Evolutionary conservation across 441 rosid species (phyloP).

Genomic region (Aleurites moluccanus): DNA sequence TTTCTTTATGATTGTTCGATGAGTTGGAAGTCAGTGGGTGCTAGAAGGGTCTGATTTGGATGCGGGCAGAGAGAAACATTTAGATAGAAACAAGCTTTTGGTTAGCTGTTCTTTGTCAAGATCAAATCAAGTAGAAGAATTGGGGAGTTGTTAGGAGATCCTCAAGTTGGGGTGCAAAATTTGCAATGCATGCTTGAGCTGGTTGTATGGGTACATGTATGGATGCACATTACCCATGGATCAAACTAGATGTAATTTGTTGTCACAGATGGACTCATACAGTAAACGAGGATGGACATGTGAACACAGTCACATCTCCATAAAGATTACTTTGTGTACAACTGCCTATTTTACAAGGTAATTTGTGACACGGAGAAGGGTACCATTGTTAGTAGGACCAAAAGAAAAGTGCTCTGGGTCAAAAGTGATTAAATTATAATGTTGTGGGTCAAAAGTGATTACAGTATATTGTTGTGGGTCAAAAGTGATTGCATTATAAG

Average conservation of each 20-base stretch:
- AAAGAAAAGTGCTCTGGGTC: conserved; percentile 16
- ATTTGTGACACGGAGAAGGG: conserved; percentile 13
- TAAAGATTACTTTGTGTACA: conserved; percentile 11
- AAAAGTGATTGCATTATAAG: background rate
- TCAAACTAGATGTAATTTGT: background rate
- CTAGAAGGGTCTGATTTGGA: conserved; percentile 44
- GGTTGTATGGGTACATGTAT: conserved; percentile 16
- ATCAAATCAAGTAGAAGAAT: conserved; percentile 58
- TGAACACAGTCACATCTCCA: conserved; percentile 12
- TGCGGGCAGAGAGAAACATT: conserved; percentile 53
- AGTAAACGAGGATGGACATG: background rate
- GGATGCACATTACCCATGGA: conserved; percentile 18
- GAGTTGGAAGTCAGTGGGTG: conserved; percentile 40
- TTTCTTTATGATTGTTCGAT: conserved; percentile 27
- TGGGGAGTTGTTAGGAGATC: conserved; percentile 42
- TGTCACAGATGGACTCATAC: conserved; percentile 19
- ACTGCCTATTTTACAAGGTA: conserved; percentile 23
- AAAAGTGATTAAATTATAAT: conserved; percentile 4
- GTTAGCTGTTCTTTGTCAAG: conserved; percentile 71
- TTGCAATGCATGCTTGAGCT: conserved; percentile 29
- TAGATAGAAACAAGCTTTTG: conserved; percentile 65
- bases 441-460: conserved; percentile 11
- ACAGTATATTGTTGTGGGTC: conserved; percentile 6
- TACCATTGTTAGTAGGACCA: conserved; percentile 19
- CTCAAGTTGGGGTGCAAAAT: conserved; percentile 23